Evolutionary conservation across 495 filamentous ascomycete species (phyloP).

Genomic region (Daldinia concentrica): DNA sequence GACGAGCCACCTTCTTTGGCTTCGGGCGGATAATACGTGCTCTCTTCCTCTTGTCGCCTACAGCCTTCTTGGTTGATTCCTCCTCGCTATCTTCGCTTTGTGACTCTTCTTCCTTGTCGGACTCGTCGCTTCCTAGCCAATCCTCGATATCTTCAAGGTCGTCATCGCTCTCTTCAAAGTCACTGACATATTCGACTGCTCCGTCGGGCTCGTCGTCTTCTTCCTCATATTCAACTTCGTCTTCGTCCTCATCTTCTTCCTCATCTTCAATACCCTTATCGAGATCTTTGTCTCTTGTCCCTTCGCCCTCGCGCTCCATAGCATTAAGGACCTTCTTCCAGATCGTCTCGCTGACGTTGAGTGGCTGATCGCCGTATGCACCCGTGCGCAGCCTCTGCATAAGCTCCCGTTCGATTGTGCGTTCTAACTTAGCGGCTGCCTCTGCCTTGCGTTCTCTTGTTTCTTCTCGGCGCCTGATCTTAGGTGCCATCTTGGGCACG

Average conservation of each 20-base stretch:
- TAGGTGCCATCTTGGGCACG: slow-evolving; percentile 91
- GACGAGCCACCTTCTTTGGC: slow-evolving; percentile 69
- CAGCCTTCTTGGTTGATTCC: slow-evolving; percentile 53
- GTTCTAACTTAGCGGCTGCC: slow-evolving; percentile 93
- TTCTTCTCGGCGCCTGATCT: slow-evolving; percentile 87
- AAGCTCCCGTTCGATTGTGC: slow-evolving; percentile 94
- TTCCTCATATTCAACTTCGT: slow-evolving; percentile 71
- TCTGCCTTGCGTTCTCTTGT: slow-evolving; percentile 93
- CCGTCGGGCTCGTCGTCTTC: slow-evolving; percentile 74
- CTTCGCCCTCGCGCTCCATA: slow-evolving; percentile 86
- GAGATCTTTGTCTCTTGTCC: slow-evolving; percentile 83
- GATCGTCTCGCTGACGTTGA: slow-evolving; percentile 92
- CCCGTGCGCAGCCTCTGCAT: slow-evolving; percentile 91
- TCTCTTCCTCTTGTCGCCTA: slow-evolving; percentile 75
- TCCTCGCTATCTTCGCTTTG: slow-evolving; percentile 62
- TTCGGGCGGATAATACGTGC: slow-evolving; percentile 62
- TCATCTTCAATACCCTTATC: slow-evolving; percentile 88
- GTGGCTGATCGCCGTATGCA: slow-evolving; percentile 91
- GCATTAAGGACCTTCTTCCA: slow-evolving; percentile 98
- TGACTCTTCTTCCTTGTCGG: slow-evolving; percentile 58
- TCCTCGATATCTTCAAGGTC: slow-evolving; percentile 62
- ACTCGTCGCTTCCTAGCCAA: slow-evolving; percentile 61
- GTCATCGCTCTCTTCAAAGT: slow-evolving; percentile 64
- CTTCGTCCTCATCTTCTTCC: slow-evolving; percentile 73
- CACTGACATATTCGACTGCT: slow-evolving; percentile 83